These are phyloP conservation scores for Bipolaris cookei DNA, from an alignment of 2,329 filamentous ascomycete genomes.

Conservation along the genomic window DNA sequence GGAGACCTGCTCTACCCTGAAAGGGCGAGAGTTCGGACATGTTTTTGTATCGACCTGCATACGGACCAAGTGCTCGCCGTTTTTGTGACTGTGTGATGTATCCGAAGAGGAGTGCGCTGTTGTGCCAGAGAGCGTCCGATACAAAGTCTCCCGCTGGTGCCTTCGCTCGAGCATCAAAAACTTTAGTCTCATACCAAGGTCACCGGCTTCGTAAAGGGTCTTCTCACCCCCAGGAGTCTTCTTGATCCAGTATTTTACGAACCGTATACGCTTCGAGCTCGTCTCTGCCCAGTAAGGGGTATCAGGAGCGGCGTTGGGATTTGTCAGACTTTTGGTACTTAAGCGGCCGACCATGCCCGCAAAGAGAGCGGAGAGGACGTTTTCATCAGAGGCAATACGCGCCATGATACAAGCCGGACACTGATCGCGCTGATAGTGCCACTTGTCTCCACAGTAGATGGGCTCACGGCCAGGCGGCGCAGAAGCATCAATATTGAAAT, in stretches of 20 bases:
- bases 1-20: neutral
- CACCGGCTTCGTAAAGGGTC: constrained; percentile 23
- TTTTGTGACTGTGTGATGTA: neutral
- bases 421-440: constrained; percentile 28
- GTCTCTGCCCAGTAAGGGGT: constrained; percentile 15
- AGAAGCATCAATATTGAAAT: constrained; percentile 23
- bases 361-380: constrained; percentile 34
- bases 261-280: constrained; percentile 30
- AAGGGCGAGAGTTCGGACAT: constrained; percentile 17
- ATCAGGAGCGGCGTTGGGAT: constrained; percentile 6
- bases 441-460: constrained; percentile 23
- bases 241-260: constrained; percentile 36
- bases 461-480: constrained; percentile 27
- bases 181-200: constrained; percentile 33
- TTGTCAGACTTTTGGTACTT: constrained; percentile 1
- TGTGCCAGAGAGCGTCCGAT: neutral
- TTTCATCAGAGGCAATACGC: constrained; percentile 34
- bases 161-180: constrained; percentile 16
- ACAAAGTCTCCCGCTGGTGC: neutral
- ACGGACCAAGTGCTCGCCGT: neutral
- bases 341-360: constrained; percentile 35
- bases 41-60: constrained; percentile 5
- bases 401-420: constrained; percentile 43
- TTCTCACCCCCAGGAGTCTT: constrained; percentile 13
- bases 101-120: neutral